These are phyloP conservation scores for Aegilops speltoides DNA, from an alignment of 176 grass and related monocot species.

Conservation along the genomic window DNA sequence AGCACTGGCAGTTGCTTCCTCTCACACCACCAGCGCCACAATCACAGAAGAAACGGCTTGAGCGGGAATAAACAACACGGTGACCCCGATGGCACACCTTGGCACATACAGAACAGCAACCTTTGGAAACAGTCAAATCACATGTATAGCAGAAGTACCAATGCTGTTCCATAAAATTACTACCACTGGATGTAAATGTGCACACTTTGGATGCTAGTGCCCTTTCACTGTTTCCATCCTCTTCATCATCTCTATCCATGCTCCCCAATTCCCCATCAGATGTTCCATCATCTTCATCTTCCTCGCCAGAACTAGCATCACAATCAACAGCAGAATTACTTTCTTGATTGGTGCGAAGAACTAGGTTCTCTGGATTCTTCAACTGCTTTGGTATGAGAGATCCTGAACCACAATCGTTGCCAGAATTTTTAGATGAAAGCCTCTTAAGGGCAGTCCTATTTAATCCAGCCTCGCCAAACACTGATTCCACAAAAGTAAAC, in stretches of 20 bases:
- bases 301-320: slow-evolving; percentile 83
- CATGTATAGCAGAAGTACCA: slow-evolving; percentile 99
- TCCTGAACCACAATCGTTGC: slow-evolving; percentile 51
- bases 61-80: slow-evolving; percentile 96
- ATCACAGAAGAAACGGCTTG: slow-evolving; percentile 97
- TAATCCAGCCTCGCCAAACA: slow-evolving; percentile 63
- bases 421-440: slow-evolving; percentile 59
- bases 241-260: slow-evolving; percentile 92
- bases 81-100: slow-evolving; percentile 94
- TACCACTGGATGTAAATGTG: slow-evolving; percentile 98
- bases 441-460: slow-evolving; percentile 57
- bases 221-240: slow-evolving; percentile 82
- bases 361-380: slow-evolving; percentile 77
- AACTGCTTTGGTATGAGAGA: slow-evolving; percentile 59
- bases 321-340: slow-evolving; percentile 57
- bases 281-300: slow-evolving; percentile 98
- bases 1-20: slow-evolving; percentile 89
- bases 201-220: slow-evolving; percentile 85
- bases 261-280: slow-evolving; percentile 95
- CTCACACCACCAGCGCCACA: slow-evolving; percentile 96
- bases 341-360: slow-evolving; percentile 62
- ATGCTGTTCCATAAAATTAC: slow-evolving; percentile 99
- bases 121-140: slow-evolving; percentile 95
- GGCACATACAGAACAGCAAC: slow-evolving; percentile 93
- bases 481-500: slow-evolving; percentile 72